Evolutionary conservation across 768 basidiomycete genomes (phyloP), one percentile per base, ranked within the genome.

Genomic region (Crepidotus variabilis): DNA sequence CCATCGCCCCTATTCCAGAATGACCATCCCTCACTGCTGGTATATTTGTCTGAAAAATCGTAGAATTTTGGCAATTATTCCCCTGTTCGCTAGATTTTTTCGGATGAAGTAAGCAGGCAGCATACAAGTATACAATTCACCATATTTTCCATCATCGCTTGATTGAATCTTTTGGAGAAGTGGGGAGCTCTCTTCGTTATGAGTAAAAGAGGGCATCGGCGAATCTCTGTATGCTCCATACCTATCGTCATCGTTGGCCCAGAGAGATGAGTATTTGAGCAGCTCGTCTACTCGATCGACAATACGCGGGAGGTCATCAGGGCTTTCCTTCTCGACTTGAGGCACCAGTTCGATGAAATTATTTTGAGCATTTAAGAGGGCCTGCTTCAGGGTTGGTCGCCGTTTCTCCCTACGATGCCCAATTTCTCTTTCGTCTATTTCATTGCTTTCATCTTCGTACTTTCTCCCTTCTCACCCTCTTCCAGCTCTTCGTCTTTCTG

Each of bases 201-300:
- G 56, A n/a, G 56, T 45, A 52, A 32, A 57, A 1, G 56, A 57
- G 28, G 43, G 50, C 56, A 57, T 46, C 8, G 33, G 34, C 39
- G 14, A 14, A 5, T 11, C 39, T 20, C 18, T 20, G 39, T 16
- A 43, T 5, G 39, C 5, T 11, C 39, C 18, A 20, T 43, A 14
- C 14, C 14, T 43, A 47, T 54, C 45, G 21, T 54, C 45, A 13
- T 47, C 22, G 28, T 54, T 46, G 2, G 45, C 24, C 43, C 33
- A 47, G 32, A 32, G 8, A 7, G 47, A 24, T 11, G 52, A 22
- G 13, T 47, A 33, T 39, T 54, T 54, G 22, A 54, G 14, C n/a
- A 54, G 10, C 8, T 21, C n/a, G 34, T 54, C 45, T 16, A 54
- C 52, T 2, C n/a, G 33, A 18, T 54, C 45, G 52, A 54, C 16